Evolutionary conservation across 2,329 filamentous ascomycete genomes (phyloP).

Genomic region (Clonostachys byssicola): DNA sequence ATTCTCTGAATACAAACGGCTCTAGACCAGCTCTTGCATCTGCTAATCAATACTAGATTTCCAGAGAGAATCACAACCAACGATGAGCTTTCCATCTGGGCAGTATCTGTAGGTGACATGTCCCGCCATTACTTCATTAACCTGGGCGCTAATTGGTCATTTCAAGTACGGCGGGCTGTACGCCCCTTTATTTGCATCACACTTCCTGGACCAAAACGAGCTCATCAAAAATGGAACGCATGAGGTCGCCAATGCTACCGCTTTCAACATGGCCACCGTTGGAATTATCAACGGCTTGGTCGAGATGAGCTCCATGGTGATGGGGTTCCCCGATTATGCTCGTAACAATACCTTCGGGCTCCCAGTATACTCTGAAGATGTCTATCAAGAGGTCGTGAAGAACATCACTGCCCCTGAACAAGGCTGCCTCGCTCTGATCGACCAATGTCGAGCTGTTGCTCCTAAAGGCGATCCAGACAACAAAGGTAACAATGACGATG

Average conservation of each 20-base stretch:
- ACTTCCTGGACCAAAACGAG: constrained; percentile 5
- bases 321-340: constrained; percentile 48
- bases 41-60: constrained; percentile 26
- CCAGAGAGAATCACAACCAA: constrained; percentile 46
- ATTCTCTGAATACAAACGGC: too few species aligned
- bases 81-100: constrained; percentile 56
- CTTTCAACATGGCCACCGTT: constrained; percentile 48
- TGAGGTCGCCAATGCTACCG: constrained; percentile 28
- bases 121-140: background rate
- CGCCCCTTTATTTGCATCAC: constrained; percentile 1
- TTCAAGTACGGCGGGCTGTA: constrained; percentile 5
- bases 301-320: constrained; percentile 54
- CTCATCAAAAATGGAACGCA: constrained; percentile 4
- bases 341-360: constrained; percentile 64
- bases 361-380: constrained; percentile 42
- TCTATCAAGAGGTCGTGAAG: constrained; percentile 8
- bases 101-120: constrained; percentile 41
- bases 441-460: constrained; percentile 34
- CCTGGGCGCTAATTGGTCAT: background rate
- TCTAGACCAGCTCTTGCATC: background rate
- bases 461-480: constrained; percentile 26
- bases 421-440: constrained; percentile 49
- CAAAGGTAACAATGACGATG: constrained; percentile 27
- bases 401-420: constrained; percentile 5
- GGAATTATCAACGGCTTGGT: constrained; percentile 66